phyloP scores from a whole-genome alignment of 1,139 yeast species.

The Eremothecium cymbalariae region DNA sequence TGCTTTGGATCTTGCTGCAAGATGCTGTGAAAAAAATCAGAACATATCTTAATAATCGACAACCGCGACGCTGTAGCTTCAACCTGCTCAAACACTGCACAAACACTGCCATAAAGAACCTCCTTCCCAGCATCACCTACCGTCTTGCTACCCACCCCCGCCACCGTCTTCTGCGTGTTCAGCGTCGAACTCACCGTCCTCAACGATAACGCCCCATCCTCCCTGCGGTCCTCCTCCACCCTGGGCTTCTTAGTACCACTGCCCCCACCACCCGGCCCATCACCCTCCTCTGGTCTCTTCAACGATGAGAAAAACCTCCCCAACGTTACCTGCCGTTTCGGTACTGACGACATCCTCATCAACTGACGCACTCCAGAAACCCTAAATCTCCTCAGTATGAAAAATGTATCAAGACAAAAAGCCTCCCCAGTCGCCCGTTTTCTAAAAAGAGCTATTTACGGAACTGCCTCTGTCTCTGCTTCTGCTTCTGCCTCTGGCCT shows the following conservation, averaged over 20 bases:
- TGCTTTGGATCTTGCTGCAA: constrained; percentile 50
- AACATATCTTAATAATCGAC: constrained; percentile 65
- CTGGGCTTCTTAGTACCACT: constrained; percentile 1
- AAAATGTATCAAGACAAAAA: too few species aligned
- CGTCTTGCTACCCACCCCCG: background rate
- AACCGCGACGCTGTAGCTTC: constrained; percentile 76
- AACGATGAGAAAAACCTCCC: constrained; percentile 24
- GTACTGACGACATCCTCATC: too few species aligned
- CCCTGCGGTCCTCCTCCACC: background rate
- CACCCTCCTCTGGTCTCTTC: constrained; percentile 10
- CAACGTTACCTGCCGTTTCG: constrained; percentile 25
- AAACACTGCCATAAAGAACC: constrained; percentile 51
- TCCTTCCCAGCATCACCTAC: constrained; percentile 1
- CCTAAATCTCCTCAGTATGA: too few species aligned
- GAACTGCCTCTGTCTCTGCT: too few species aligned
- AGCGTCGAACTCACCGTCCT: background rate
- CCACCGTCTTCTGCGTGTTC: background rate
- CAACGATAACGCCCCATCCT: background rate
- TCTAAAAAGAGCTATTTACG: too few species aligned
- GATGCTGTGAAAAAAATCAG: constrained; percentile 61
- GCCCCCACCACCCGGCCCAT: background rate
- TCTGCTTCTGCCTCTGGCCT: too few species aligned
- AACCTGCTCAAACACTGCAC: constrained; percentile 62
- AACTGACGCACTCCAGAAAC: too few species aligned
- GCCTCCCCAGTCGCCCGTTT: too few species aligned